phyloP scores from a whole-genome alignment of 2,329 filamentous ascomycete species.

The Neonectria faginata region DNA sequence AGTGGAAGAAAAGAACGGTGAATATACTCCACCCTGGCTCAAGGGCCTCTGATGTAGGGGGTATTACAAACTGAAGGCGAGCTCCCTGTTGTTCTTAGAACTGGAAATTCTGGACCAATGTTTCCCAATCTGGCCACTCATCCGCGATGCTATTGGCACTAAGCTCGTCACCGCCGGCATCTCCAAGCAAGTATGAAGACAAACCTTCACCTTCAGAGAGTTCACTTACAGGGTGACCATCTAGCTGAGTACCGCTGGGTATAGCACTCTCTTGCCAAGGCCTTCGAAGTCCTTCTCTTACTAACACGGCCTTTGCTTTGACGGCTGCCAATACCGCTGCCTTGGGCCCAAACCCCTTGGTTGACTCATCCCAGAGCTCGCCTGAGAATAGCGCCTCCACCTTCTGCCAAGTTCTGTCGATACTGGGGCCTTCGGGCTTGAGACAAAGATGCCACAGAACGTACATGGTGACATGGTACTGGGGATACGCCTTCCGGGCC shows the following conservation, averaged over 20 bases:
- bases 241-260: too few species aligned
- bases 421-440: conserved; percentile 45
- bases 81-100: background rate
- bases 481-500: conserved; percentile 50
- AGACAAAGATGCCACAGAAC: conserved; percentile 55
- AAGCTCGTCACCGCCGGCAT: background rate
- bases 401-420: conserved; percentile 50
- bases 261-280: background rate
- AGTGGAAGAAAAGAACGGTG: background rate
- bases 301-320: conserved; percentile 6
- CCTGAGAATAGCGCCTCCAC: background rate
- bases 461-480: conserved; percentile 53
- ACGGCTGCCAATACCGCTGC: conserved; percentile 2
- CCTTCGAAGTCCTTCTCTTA: background rate
- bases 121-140: background rate
- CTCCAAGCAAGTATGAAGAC: background rate
- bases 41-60: background rate
- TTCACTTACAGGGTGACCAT: too few species aligned
- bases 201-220: background rate
- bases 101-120: background rate
- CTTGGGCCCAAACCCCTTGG: background rate
- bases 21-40: background rate
- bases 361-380: background rate
- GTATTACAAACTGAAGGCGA: background rate
- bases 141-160: background rate